Base-by-base conservation (phyloP, 805 yeast species). In the Candida stauntonica region DNA sequence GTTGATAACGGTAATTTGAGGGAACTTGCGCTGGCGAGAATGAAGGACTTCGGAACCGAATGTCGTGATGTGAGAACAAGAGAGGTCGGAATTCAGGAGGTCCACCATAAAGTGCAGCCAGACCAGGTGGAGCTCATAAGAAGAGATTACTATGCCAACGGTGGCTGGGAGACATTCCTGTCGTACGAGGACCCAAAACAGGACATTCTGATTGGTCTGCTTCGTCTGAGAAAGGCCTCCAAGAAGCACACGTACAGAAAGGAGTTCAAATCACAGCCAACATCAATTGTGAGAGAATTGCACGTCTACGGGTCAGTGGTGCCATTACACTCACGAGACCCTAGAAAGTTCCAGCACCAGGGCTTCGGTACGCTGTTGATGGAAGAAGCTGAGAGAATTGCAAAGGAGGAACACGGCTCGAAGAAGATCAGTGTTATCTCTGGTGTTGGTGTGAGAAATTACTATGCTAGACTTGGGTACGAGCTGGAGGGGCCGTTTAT, bases 31-130 rank as follows among this genome's bases (percentile, higher is more conserved):
- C 69, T 93, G 35, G 96, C 96, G 1, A 77, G 99, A 64, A 93
- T 93, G 99, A 87, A 87, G 57, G 99, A 93, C 66, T 88, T 93
- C 55, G 99, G 99, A 45, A 88, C 96, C 2, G 73, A 84, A 31
- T 91, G 98, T 62, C 73, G 99, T 51, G 99, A 93, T 61, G 95
- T 93, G 8, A 81, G 99, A 59, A 88, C 99, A 0, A 78, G 99
- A 64, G 99, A 93, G 66, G 99, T 93, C 20, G 99, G 99, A 45
- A 93, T 93, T 41, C 98, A 93, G 62, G 99, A 93, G 58, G 98
- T 93, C 3, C 99, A 93, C 61, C 95, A 89, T 60, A 88, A 88
- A 60, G 94, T 93, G 17, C 84, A 84, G 32, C 99, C 99, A 0
- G 98, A 93, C 58, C 98, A 93, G 62, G 96, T 93, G 14, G 99